These are phyloP conservation scores for Phialemonium atrogriseum DNA, from an alignment of 2,329 filamentous ascomycete genomes.

Conservation along the genomic window DNA sequence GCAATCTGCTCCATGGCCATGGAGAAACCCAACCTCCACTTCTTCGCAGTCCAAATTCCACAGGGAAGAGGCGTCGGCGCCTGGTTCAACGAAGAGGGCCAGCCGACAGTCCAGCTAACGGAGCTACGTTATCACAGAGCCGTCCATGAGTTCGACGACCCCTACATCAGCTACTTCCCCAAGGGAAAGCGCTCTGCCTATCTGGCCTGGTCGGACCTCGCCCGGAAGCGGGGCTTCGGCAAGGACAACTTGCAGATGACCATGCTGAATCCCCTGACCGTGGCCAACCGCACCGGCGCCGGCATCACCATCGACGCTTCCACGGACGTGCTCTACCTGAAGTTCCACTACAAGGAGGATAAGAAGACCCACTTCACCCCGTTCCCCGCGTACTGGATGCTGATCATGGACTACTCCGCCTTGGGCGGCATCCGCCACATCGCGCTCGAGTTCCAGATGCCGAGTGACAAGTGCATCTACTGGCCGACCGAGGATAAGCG, in stretches of 20 bases:
- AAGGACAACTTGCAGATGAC: not conserved
- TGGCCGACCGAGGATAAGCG: not conserved
- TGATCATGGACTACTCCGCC: not conserved
- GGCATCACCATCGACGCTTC: constrained; percentile 1
- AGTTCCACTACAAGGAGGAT: constrained; percentile 5
- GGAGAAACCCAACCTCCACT: constrained; percentile 1
- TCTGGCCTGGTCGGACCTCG: not conserved
- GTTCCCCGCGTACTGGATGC: constrained; percentile 1
- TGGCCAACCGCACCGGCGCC: not conserved
- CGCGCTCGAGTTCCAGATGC: not conserved
- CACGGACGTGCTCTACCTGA: not conserved
- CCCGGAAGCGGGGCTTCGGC: not conserved
- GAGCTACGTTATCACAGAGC: not conserved
- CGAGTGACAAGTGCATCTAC: constrained; percentile 1
- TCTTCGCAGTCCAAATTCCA: constrained; percentile 1
- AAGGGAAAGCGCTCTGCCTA: constrained; percentile 1
- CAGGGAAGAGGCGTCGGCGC: not conserved
- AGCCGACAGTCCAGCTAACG: not conserved
- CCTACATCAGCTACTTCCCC: constrained; percentile 1
- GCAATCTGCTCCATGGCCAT: not conserved
- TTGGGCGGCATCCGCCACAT: constrained; percentile 1
- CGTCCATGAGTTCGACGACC: not conserved
- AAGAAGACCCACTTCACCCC: not conserved
- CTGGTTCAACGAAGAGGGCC: not conserved
- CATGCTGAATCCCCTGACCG: not conserved